Evolutionary conservation across 2,329 filamentous ascomycete species (phyloP).

Genomic region (Hymenoscyphus fraxineus): DNA sequence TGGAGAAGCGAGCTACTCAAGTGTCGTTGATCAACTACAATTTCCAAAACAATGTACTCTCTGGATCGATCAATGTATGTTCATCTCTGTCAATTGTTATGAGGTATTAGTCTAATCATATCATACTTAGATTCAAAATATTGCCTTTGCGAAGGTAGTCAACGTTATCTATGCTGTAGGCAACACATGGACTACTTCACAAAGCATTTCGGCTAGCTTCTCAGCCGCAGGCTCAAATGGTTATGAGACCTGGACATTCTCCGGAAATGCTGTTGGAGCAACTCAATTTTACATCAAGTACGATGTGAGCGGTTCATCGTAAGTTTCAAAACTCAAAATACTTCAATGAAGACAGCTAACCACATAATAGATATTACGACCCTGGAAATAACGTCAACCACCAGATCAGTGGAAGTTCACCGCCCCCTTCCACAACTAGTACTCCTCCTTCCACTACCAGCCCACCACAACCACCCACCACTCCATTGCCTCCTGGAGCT

Average conservation of each 20-base stretch:
- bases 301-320: constrained; percentile 28
- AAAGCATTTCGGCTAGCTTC: constrained; percentile 25
- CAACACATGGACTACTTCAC: constrained; percentile 22
- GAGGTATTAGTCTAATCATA: not conserved
- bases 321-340: not conserved
- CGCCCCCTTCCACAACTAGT: not conserved
- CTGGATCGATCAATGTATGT: constrained; percentile 29
- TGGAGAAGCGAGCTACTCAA: constrained; percentile 24
- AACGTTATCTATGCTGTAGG: constrained; percentile 28
- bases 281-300: constrained; percentile 32
- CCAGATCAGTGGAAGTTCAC: constrained; percentile 15
- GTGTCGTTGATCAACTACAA: constrained; percentile 27
- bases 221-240: constrained; percentile 21
- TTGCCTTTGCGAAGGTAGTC: constrained; percentile 28
- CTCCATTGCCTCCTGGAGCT: not conserved
- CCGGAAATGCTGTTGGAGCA: constrained; percentile 28
- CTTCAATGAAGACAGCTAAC: not conserved
- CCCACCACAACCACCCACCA: not conserved
- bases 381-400: constrained; percentile 31
- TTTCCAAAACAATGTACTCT: constrained; percentile 27
- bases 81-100: not conserved
- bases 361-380: constrained; percentile 24
- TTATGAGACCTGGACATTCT: constrained; percentile 31
- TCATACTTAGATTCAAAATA: constrained; percentile 27
- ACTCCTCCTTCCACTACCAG: constrained; percentile 9